A percentile compares a stretch with the other conserved stretches of the same genome.
Conservation (phyloP, 768 basidiomycete genomes). For the Rubroboletus satanas region DNA sequence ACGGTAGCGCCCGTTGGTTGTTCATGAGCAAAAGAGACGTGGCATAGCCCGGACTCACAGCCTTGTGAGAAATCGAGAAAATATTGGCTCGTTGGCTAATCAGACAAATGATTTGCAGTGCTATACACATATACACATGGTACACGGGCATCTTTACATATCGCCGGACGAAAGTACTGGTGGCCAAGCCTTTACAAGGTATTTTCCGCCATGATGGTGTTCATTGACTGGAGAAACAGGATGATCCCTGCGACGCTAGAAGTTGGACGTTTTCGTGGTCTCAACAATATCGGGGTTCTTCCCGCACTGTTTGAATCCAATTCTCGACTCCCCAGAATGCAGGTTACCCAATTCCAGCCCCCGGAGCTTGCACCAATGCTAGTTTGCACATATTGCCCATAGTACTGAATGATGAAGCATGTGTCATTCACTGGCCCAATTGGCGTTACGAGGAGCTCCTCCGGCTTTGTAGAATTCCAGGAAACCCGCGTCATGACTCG, state of each 20-base stretch:
- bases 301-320: no score
- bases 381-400: not conserved
- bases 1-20: conserved; percentile 2
- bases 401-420: not conserved
- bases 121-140: no score
- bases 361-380: not conserved
- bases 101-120: not conserved
- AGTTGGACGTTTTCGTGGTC: not conserved
- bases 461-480: not conserved
- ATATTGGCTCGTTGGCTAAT: not conserved
- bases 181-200: not conserved
- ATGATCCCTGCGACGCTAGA: not conserved
- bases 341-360: not conserved
- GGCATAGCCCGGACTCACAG: conserved; percentile 3
- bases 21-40: conserved; percentile 24
- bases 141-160: not conserved
- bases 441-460: not conserved
- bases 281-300: not conserved
- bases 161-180: not conserved
- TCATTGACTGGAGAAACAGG: not conserved
- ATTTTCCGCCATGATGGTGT: not conserved
- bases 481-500: conserved; percentile 2
- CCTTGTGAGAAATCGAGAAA: not conserved
- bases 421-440: not conserved
- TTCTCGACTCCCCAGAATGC: not conserved